Evolutionary conservation across 1,139 yeast species (phyloP).

Genomic region (Suhomyces wounanorum): DNA sequence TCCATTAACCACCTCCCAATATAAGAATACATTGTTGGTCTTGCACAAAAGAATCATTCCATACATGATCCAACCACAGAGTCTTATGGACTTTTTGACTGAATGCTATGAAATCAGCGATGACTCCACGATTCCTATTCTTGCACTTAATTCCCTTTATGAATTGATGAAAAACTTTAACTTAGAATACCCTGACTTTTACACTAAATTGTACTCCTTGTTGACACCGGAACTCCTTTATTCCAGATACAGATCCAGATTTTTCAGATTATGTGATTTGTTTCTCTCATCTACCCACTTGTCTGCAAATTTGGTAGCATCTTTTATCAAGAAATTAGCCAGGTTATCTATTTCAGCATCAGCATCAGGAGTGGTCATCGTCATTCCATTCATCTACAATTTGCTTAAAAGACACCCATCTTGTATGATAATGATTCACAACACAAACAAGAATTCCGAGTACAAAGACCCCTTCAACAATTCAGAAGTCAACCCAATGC

Average conservation of each 20-base stretch:
- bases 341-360: conserved; percentile 77
- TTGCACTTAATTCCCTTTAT: conserved; percentile 86
- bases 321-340: conserved; percentile 82
- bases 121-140: conserved; percentile 70
- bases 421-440: conserved; percentile 87
- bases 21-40: conserved; percentile 66
- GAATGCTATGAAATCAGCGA: conserved; percentile 70
- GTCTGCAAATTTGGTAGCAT: conserved; percentile 80
- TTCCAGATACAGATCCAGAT: conserved; percentile 81
- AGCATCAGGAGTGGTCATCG: conserved; percentile 85
- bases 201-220: conserved; percentile 75
- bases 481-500: conserved; percentile 68
- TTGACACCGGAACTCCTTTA: conserved; percentile 75
- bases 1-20: conserved; percentile 57
- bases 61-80: conserved; percentile 73
- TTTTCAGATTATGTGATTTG: conserved; percentile 81
- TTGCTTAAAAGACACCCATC: conserved; percentile 87
- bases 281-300: conserved; percentile 87
- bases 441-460: conserved; percentile 33
- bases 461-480: conserved; percentile 70
- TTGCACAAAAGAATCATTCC: conserved; percentile 87
- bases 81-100: conserved; percentile 89
- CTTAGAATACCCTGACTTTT: conserved; percentile 91
- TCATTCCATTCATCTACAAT: conserved; percentile 90
- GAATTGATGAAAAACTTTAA: conserved; percentile 80